These are phyloP conservation scores for Monilinia fructicola DNA, from an alignment of 2,329 filamentous ascomycete genomes.

Conservation along the genomic window DNA sequence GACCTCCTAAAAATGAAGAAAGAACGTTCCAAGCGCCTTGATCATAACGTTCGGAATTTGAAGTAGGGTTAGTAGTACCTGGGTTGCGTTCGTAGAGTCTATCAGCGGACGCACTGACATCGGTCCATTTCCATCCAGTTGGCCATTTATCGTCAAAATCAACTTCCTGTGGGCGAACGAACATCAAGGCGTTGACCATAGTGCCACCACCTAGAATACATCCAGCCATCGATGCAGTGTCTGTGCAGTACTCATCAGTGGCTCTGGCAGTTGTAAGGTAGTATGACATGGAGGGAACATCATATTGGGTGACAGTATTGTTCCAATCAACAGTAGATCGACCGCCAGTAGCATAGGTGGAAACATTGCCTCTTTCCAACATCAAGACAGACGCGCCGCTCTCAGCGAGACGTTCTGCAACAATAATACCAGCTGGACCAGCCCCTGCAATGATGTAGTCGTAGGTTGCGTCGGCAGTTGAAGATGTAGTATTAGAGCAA, in stretches of 20 bases:
- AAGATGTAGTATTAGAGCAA: constrained; percentile 11
- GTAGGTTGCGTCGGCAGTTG: constrained; percentile 17
- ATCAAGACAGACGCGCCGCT: constrained; percentile 23
- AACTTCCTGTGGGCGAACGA: constrained; percentile 60
- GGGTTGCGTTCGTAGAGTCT: constrained; percentile 67
- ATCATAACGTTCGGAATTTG: constrained; percentile 63
- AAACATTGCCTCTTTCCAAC: constrained; percentile 22
- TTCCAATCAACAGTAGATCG: constrained; percentile 22
- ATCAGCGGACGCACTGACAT: constrained; percentile 58
- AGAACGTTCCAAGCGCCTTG: constrained; percentile 64
- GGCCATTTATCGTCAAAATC: constrained; percentile 71
- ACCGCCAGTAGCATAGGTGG: constrained; percentile 20
- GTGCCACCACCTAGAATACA: constrained; percentile 62
- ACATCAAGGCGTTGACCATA: constrained; percentile 62
- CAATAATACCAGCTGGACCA: constrained; percentile 22
- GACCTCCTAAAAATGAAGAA: constrained; percentile 47
- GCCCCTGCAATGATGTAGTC: constrained; percentile 22
- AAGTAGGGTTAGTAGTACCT: constrained; percentile 63
- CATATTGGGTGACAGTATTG: constrained; percentile 20
- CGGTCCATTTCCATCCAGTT: constrained; percentile 63
- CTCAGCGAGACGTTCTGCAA: constrained; percentile 22
- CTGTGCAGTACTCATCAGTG: constrained; percentile 42
- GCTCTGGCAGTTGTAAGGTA: constrained; percentile 16
- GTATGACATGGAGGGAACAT: constrained; percentile 21
- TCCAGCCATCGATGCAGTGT: constrained; percentile 62